Evolutionary conservation across 306 rosid species (phyloP).

Genomic region (Cucumis sativus): DNA sequence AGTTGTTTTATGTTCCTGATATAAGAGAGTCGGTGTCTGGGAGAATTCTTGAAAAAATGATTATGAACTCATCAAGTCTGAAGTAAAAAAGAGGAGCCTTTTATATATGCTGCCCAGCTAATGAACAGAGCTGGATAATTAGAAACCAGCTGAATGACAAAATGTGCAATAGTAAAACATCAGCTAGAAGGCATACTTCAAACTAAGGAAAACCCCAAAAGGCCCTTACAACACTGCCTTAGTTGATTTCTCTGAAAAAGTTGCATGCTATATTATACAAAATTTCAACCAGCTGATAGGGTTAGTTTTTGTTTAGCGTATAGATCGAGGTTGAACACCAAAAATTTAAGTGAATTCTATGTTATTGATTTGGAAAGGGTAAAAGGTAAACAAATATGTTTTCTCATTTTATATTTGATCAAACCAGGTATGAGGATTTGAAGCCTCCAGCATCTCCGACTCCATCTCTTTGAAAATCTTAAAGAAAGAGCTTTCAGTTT

Average conservation of each 20-base stretch:
- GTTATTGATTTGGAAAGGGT: neutral
- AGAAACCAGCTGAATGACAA: too few species aligned
- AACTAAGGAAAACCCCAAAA: too few species aligned
- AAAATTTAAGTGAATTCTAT: neutral
- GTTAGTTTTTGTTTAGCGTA: neutral
- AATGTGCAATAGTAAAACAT: too few species aligned
- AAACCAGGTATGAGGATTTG: conserved; percentile 78
- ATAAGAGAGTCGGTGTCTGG: too few species aligned
- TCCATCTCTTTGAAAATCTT: conserved; percentile 22
- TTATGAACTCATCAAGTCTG: too few species aligned
- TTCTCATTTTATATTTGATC: neutral
- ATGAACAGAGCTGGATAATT: too few species aligned
- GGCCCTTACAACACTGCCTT: neutral
- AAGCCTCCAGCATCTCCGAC: conserved; percentile 85
- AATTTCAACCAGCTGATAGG: neutral
- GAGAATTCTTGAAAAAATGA: too few species aligned
- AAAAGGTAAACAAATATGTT: neutral
- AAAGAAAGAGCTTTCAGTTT: neutral
- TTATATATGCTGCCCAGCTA: too few species aligned
- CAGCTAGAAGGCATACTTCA: too few species aligned
- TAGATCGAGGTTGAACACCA: neutral
- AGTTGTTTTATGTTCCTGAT: neutral
- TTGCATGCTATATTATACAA: neutral
- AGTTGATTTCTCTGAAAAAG: neutral
- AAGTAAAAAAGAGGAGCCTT: too few species aligned